These are phyloP conservation scores for Cutaneotrichosporon curvatum DNA, from an alignment of 1,284 basidiomycete species.

Conservation along the genomic window DNA sequence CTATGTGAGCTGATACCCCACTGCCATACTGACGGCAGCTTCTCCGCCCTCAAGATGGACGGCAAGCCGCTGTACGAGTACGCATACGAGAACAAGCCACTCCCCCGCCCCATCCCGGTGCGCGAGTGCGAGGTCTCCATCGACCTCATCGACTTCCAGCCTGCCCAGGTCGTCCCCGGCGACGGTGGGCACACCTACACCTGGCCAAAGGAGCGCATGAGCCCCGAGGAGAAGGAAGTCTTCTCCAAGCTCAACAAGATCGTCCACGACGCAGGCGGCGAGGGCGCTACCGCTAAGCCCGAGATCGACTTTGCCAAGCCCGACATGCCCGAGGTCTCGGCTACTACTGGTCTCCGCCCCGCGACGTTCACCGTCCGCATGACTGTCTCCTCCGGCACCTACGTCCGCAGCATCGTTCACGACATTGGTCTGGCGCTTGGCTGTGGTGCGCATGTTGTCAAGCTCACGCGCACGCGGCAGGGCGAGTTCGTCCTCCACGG, in stretches of 20 bases:
- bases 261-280: slow-evolving; percentile 36
- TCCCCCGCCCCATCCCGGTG: slow-evolving; percentile 85
- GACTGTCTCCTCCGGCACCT: slow-evolving; percentile 94
- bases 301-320: slow-evolving; percentile 28
- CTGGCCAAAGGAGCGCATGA: slow-evolving; percentile 66
- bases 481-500: slow-evolving; percentile 61
- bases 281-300: slow-evolving; percentile 25
- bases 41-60: slow-evolving; percentile 97
- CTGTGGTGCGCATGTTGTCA: slow-evolving; percentile 84
- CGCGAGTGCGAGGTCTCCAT: slow-evolving; percentile 72
- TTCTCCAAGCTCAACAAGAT: slow-evolving; percentile 56
- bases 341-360: slow-evolving; percentile 48
- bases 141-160: slow-evolving; percentile 53
- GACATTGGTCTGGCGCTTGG: slow-evolving; percentile 76
- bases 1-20: slow-evolving; percentile 59
- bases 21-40: slow-evolving; percentile 52
- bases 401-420: slow-evolving; percentile 85
- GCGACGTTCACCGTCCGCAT: slow-evolving; percentile 80
- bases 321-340: slow-evolving; percentile 46
- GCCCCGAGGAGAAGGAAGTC: slow-evolving; percentile 61
- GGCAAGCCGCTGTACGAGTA: slow-evolving; percentile 95
- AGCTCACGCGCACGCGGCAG: slow-evolving; percentile 75
- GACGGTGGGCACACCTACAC: slow-evolving; percentile 53
- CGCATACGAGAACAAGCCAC: slow-evolving; percentile 77
- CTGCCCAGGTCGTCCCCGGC: slow-evolving; percentile 35